These are phyloP conservation scores for Lignosus rhinocerotis DNA, from an alignment of 1,284 basidiomycete species.

Conservation along the genomic window DNA sequence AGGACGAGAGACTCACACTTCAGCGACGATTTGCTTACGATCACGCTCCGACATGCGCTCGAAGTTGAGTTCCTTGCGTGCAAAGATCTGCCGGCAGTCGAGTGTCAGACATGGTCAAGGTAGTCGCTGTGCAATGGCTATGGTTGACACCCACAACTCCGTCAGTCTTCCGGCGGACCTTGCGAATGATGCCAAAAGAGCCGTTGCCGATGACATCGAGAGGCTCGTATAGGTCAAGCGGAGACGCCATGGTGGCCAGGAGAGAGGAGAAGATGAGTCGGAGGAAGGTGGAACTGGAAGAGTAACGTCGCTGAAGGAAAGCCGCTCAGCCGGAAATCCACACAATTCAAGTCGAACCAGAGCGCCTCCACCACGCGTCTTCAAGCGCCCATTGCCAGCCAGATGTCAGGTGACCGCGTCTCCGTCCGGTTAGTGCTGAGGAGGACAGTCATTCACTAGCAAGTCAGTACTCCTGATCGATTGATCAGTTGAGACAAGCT, in stretches of 20 bases:
- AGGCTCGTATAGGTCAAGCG: constrained; percentile 80
- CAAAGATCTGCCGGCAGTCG: constrained; percentile 63
- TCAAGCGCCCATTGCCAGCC: not conserved
- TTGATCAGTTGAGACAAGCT: no score
- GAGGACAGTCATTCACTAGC: no score
- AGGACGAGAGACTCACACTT: constrained; percentile 72
- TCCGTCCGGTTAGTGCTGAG: no score
- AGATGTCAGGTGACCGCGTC: constrained; percentile 10
- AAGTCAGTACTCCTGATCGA: no score
- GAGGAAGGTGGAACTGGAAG: not conserved
- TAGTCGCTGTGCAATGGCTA: not conserved
- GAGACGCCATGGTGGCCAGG: constrained; percentile 36
- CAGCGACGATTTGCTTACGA: constrained; percentile 93
- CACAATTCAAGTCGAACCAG: constrained; percentile 6
- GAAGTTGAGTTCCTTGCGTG: constrained; percentile 95
- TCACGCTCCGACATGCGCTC: constrained; percentile 92
- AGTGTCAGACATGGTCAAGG: not conserved
- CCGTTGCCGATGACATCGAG: constrained; percentile 94
- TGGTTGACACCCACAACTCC: constrained; percentile 71
- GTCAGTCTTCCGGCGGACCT: constrained; percentile 85
- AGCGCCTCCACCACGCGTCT: constrained; percentile 2
- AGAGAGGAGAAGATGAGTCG: not conserved
- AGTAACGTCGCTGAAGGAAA: constrained; percentile 2
- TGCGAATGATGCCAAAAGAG: constrained; percentile 96
- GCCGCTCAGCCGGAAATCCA: not conserved